Evolutionary conservation across 371 early-diverging fungal genomes (phyloP).

Genomic region (Mucor sp.): DNA sequence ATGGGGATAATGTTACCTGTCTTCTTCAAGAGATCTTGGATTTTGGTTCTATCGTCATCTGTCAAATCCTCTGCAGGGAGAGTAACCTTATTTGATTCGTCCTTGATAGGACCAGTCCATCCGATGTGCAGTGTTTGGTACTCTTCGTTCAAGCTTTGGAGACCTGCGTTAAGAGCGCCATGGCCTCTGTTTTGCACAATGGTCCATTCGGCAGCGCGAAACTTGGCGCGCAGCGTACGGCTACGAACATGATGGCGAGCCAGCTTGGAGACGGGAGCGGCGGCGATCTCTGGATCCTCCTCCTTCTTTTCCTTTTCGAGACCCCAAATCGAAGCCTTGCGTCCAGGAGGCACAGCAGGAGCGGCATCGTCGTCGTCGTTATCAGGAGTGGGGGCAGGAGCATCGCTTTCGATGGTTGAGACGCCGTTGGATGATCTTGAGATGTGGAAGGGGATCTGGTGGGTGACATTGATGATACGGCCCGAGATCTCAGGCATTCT

Average conservation of each 20-base stretch:
- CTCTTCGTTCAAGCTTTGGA: slow-evolving; percentile 51
- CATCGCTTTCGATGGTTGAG: slow-evolving; percentile 6
- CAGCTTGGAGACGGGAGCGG: slow-evolving; percentile 33
- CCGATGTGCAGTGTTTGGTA: slow-evolving; percentile 66
- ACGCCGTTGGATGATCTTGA: slow-evolving; percentile 17
- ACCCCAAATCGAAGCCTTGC: background rate
- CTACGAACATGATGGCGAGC: slow-evolving; percentile 32
- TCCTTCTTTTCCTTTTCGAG: background rate
- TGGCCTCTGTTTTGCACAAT: slow-evolving; percentile 62
- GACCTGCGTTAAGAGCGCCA: slow-evolving; percentile 72
- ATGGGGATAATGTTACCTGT: slow-evolving; percentile 71
- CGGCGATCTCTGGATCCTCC: slow-evolving; percentile 22
- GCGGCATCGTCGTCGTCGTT: background rate
- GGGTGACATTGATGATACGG: slow-evolving; percentile 40
- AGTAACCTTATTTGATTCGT: slow-evolving; percentile 49
- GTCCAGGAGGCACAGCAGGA: slow-evolving; percentile 6
- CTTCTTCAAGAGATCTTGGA: slow-evolving; percentile 47
- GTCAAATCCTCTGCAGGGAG: slow-evolving; percentile 44
- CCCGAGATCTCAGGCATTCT: slow-evolving; percentile 33
- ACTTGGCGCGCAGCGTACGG: slow-evolving; percentile 24
- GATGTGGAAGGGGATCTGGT: slow-evolving; percentile 36
- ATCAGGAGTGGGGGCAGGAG: slow-evolving; percentile 12
- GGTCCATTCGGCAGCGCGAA: slow-evolving; percentile 38
- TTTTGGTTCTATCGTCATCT: slow-evolving; percentile 36
- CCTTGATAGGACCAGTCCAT: slow-evolving; percentile 59